Evolutionary conservation across 1,284 basidiomycete genomes (phyloP).

Genomic region (Naganishia cerealis): DNA sequence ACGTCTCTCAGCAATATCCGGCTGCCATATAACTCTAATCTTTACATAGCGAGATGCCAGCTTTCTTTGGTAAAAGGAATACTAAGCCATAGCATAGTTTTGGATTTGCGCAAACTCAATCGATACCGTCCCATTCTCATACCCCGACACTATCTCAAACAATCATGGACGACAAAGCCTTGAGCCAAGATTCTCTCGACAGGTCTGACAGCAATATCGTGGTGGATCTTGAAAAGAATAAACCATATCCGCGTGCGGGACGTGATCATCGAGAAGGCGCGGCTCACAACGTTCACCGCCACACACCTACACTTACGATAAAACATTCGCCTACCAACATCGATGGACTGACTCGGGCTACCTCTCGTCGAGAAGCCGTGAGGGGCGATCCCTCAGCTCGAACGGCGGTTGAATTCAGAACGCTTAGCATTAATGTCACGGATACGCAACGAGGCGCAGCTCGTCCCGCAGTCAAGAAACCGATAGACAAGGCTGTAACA

Average conservation of each 20-base stretch:
- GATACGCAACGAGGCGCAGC: slow-evolving; percentile 40
- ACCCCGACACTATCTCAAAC: not conserved
- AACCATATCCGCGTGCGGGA: slow-evolving; percentile 12
- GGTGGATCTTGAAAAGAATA: slow-evolving; percentile 13
- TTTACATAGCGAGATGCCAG: not conserved
- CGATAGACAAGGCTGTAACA: slow-evolving; percentile 27
- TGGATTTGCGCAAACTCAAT: not conserved
- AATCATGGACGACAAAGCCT: slow-evolving; percentile 13
- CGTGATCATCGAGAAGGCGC: slow-evolving; percentile 14
- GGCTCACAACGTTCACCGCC: not conserved
- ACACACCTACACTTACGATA: slow-evolving; percentile 10
- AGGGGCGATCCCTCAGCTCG: slow-evolving; percentile 21
- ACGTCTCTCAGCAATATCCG: not conserved
- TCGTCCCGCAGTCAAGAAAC: not conserved
- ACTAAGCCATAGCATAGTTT: not conserved
- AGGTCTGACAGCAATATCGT: not conserved
- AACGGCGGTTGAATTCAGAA: slow-evolving; percentile 37
- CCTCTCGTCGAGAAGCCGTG: slow-evolving; percentile 4
- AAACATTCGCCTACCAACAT: slow-evolving; percentile 10
- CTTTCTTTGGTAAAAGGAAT: not conserved
- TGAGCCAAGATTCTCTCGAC: not conserved
- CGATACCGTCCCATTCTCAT: not conserved
- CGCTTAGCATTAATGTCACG: slow-evolving; percentile 49
- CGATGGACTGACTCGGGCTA: slow-evolving; percentile 3
- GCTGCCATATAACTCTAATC: not conserved